Base-by-base conservation (phyloP, 441 rosid genomes). In the Macaranga tanarius region DNA sequence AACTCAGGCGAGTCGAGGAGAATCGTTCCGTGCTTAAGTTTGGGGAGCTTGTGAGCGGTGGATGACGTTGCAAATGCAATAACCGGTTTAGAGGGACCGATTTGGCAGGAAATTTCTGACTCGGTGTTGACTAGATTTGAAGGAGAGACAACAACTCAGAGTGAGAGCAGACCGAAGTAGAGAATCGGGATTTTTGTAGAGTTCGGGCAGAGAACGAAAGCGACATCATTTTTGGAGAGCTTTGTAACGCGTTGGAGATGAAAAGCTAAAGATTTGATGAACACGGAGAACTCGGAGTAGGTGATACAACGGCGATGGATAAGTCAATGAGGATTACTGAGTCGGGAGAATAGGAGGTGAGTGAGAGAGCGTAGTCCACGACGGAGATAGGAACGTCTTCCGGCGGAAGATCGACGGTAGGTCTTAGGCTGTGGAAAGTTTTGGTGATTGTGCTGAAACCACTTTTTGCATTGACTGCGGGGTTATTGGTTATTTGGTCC, bases 1-100 rank as follows among this genome's bases (percentile, higher is more conserved):
- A 84, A 82, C 76, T 82, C 87, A 7, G 76, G 78, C 34, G 79
- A 82, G 84, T 82, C 85, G 42, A 84, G 31, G 50, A 80, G 73
- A 59, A 84, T 68, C 26, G 74, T 15, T 9, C 13, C 8, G 50
- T 51, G 72, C 5, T 74, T 65, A 23, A 82, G 73, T 48, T 55
- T 65, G 0, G 82, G 80, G 10, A 82, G 79, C 77, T 80, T 78
- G 71, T 62, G 69, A 28, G 72, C 67, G 1, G 77, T 60, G 0
- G 75, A 47, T 38, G 79, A 79, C 5, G 79, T 69, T n/a, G 84
- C 84, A 16, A 84, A 82, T 9, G 85, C 87, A 28, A 84, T 69
- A 19, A 60, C 76, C 13, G 84, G 82, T 6, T 73, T 72, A 15
- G 59, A 73, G 56, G 82, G 70, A 68, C 57, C 38, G 64, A 84